These are phyloP conservation scores for Suillus subaureus DNA, from an alignment of 768 basidiomycete species.

Conservation along the genomic window DNA sequence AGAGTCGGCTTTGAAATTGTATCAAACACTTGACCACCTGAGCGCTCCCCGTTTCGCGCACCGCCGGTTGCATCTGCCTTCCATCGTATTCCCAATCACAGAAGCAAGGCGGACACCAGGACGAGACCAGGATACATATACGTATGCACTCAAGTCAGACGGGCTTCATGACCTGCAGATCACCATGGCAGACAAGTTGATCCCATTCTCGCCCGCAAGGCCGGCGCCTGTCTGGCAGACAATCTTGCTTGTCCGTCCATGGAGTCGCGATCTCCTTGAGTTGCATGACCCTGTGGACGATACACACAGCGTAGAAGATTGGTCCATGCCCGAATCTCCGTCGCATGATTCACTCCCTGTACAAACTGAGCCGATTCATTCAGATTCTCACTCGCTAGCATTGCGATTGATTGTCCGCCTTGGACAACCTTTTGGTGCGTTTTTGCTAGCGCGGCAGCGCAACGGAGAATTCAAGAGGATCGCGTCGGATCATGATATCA, in stretches of 20 bases:
- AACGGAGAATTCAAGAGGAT: neutral
- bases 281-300: neutral
- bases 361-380: neutral
- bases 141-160: too few relatives aligned
- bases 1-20: too few relatives aligned
- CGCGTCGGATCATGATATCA: neutral
- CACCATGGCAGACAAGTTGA: neutral
- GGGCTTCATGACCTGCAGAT: too few relatives aligned
- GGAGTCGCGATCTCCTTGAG: neutral
- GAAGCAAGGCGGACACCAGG: too few relatives aligned
- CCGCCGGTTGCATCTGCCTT: too few relatives aligned
- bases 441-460: neutral
- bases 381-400: neutral
- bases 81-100: constrained; percentile 16
- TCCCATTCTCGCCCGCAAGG: neutral
- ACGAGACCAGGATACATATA: too few relatives aligned
- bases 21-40: too few relatives aligned
- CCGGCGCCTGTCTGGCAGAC: neutral
- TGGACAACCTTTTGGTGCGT: too few relatives aligned
- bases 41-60: too few relatives aligned
- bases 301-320: neutral
- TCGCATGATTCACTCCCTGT: neutral
- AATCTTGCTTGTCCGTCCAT: neutral
- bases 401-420: too few relatives aligned
- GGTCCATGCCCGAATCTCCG: neutral